Evolutionary conservation across 2,329 filamentous ascomycete genomes (phyloP), one percentile per base, ranked within the genome.

Genomic region (Elsinoe batatas): DNA sequence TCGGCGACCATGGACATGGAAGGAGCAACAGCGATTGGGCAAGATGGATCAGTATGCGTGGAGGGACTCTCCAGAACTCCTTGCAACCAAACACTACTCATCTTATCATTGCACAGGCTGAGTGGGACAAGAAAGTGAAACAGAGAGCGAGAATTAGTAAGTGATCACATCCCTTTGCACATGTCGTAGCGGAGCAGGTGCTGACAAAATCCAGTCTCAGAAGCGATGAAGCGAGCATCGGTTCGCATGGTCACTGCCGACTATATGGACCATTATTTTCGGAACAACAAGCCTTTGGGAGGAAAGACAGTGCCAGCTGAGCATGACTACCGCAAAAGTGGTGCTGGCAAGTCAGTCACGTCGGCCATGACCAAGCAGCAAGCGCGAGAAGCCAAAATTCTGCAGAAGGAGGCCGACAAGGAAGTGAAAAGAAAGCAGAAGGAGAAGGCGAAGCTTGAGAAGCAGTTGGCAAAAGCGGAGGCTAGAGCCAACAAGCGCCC

Each of bases 81-180:
- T 68, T 88, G 15, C 70, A 74, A 0, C 69, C 74, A 0, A 63
- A 72, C 0, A 80, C 85, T 8, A 95, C 89, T 0, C 89, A 95
- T 68, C 71, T 95, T 0, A 76, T 95, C 18, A 80, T 82, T 54
- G 81, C 80, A 0, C 72, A 78, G 50, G 76, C 81, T 33, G 79
- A 83, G 13, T 90, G 81, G 68, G 76, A 37, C 1, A n/a, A 20
- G 15, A 37, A 78, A 59, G 68, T 74, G 3, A 30, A 54, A 38
- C 26, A 20, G 10, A 30, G 1, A 8, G 32, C 26, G 10, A 30
- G 1, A 6, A 38, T 30, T n/a, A 30, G 20, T 46, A 37, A 12
- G 17, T 30, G 17, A 5, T n/a, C 30, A 20, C 15, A n/a, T 73
- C 64, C 26, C 57, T 59, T 13, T 30, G 11, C 18, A 35, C 1